Evolutionary conservation across 352 stramenopile species (phyloP).

Genomic region (Pythium coloratum): DNA sequence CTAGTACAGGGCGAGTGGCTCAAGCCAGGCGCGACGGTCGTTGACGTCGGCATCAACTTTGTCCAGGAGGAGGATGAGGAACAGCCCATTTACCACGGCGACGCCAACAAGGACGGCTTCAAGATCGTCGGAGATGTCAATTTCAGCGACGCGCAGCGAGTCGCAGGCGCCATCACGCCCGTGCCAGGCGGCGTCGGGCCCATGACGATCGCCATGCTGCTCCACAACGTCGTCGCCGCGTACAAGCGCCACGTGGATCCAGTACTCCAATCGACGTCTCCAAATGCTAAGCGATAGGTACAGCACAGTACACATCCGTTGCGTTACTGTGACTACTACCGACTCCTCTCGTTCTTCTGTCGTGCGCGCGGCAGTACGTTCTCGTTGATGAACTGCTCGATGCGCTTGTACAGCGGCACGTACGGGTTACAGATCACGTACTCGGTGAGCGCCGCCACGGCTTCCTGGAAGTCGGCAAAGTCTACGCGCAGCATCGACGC

Average conservation of each 20-base stretch:
- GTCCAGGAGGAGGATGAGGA: conserved; percentile 68
- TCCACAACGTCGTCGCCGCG: conserved; percentile 85
- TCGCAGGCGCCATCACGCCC: conserved; percentile 94
- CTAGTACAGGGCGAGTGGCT: conserved; percentile 96
- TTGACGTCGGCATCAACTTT: conserved; percentile 99
- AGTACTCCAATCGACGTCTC: conserved; percentile 2
- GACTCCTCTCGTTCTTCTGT: conserved; percentile 56
- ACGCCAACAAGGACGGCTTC: conserved; percentile 85
- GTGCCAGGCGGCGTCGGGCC: conserved; percentile 98
- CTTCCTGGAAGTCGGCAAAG: conserved; percentile 72
- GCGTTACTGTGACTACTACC: not conserved
- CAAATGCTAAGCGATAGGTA: conserved; percentile 8
- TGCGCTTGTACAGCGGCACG: conserved; percentile 68
- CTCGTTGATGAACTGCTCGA: conserved; percentile 79
- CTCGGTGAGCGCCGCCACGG: conserved; percentile 67
- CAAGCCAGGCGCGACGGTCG: conserved; percentile 95
- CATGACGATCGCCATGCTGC: conserved; percentile 98
- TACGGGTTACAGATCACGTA: conserved; percentile 84
- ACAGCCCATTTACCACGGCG: conserved; percentile 42
- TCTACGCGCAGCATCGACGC: conserved; percentile 40
- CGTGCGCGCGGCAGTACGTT: conserved; percentile 66
- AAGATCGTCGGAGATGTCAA: conserved; percentile 97
- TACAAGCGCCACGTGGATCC: conserved; percentile 67
- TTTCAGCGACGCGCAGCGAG: conserved; percentile 78
- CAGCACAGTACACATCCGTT: not conserved